These are phyloP conservation scores for Scytalidium lignicola DNA, from an alignment of 2,329 filamentous ascomycete genomes.

Conservation along the genomic window DNA sequence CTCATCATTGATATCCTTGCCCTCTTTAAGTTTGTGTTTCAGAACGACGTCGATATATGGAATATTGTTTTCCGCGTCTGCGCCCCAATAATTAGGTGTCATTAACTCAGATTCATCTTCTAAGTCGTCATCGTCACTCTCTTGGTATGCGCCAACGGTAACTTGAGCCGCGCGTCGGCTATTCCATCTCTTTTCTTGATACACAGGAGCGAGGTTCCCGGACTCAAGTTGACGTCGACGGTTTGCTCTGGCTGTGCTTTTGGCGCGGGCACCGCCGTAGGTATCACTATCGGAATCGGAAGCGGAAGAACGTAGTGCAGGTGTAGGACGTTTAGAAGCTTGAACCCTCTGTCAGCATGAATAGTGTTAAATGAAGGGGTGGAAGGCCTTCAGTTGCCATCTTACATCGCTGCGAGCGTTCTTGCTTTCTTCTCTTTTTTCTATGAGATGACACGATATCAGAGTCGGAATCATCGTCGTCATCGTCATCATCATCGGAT, in stretches of 20 bases:
- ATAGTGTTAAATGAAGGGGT: constrained; percentile 6
- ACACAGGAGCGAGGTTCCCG: constrained; percentile 57
- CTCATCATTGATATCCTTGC: constrained; percentile 47
- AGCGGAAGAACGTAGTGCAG: constrained; percentile 53
- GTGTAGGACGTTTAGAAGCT: constrained; percentile 59
- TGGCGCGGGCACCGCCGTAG: constrained; percentile 72
- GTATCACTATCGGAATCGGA: constrained; percentile 64
- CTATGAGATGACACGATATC: constrained; percentile 58
- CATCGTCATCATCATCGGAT: constrained; percentile 41
- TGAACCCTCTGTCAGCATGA: constrained; percentile 11
- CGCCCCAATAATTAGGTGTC: constrained; percentile 66
- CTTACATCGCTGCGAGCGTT: constrained; percentile 60
- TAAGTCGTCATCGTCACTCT: constrained; percentile 56
- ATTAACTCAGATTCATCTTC: constrained; percentile 59
- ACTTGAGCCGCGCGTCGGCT: constrained; percentile 76
- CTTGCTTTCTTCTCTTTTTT: constrained; percentile 63
- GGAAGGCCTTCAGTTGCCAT: constrained; percentile 6
- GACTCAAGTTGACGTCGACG: constrained; percentile 65
- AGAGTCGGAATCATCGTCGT: constrained; percentile 63
- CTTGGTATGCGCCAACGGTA: constrained; percentile 57
- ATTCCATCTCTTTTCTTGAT: constrained; percentile 85
- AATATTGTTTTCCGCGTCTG: constrained; percentile 67
- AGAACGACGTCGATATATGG: constrained; percentile 89
- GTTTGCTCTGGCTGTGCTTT: constrained; percentile 68
- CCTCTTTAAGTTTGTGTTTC: constrained; percentile 75